Evolutionary conservation across 2,329 filamentous ascomycete genomes (phyloP).

Genomic region (Hypoxylon sp.): DNA sequence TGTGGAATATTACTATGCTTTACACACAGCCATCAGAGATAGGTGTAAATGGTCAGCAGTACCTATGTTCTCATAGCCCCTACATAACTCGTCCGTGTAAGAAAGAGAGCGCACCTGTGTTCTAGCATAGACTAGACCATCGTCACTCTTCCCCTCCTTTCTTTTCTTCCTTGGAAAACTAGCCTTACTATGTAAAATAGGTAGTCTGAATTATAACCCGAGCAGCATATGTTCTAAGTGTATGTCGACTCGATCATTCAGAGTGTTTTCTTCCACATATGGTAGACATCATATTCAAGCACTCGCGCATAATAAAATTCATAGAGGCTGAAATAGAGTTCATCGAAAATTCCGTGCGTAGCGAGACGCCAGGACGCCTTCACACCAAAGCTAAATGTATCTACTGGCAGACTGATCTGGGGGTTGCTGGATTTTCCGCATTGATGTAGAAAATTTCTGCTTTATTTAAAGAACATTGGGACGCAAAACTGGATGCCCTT

Average conservation of each 20-base stretch:
- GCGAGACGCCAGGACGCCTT: neutral
- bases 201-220: no score
- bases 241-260: no score
- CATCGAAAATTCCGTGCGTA: neutral
- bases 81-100: no score
- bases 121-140: no score
- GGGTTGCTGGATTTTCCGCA: neutral
- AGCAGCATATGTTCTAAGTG: no score
- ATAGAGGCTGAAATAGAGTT: conserved; percentile 1
- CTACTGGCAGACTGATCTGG: neutral
- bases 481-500: neutral
- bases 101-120: no score
- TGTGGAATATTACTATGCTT: neutral
- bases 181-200: no score
- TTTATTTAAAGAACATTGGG: neutral
- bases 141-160: no score
- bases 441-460: neutral
- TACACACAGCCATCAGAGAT: neutral
- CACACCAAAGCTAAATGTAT: neutral
- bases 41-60: neutral
- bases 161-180: no score
- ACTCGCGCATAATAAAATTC: neutral
- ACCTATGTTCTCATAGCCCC: neutral
- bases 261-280: no score
- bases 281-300: no score